Evolutionary conservation across 495 filamentous ascomycete genomes (phyloP).

Genomic region (Penicillium cosmopolitanum): DNA sequence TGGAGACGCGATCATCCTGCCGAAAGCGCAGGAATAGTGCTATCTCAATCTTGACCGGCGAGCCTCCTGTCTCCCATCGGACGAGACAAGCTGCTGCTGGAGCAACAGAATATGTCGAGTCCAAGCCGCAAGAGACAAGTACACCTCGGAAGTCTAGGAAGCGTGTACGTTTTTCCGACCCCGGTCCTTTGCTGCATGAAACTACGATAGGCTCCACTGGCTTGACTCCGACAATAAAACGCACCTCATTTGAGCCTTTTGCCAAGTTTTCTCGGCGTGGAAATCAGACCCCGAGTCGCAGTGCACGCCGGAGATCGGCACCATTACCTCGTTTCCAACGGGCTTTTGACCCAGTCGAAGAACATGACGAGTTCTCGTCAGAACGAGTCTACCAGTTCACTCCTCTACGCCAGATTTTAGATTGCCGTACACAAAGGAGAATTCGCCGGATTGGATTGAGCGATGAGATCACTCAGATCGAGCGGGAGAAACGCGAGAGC

Average conservation of each 20-base stretch:
- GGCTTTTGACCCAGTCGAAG: conserved; percentile 33
- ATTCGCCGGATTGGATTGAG: conserved; percentile 72
- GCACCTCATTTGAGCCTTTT: conserved; percentile 50
- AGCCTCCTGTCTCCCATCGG: conserved; percentile 27
- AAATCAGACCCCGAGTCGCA: conserved; percentile 46
- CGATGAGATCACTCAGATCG: conserved; percentile 72
- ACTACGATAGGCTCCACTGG: conserved; percentile 55
- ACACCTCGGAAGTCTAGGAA: conserved; percentile 54
- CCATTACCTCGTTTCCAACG: conserved; percentile 30
- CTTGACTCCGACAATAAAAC: conserved; percentile 67
- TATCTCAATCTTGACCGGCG: conserved; percentile 20
- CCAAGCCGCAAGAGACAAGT: conserved; percentile 10
- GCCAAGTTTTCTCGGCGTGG: conserved; percentile 14
- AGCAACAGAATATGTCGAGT: not conserved
- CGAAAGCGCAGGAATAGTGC: conserved; percentile 38
- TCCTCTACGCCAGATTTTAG: conserved; percentile 69
- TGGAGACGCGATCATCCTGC: conserved; percentile 36
- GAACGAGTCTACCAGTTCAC: conserved; percentile 61
- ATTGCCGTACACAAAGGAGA: conserved; percentile 71
- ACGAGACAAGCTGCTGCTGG: conserved; percentile 20
- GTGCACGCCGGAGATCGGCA: conserved; percentile 41
- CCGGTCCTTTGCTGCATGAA: conserved; percentile 52
- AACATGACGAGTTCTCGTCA: conserved; percentile 27
- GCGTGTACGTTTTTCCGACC: conserved; percentile 74
- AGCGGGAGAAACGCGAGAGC: conserved; percentile 54